Evolutionary conservation across 1,139 yeast genomes (phyloP).

Genomic region (Geotrichum cucujoidarum): DNA sequence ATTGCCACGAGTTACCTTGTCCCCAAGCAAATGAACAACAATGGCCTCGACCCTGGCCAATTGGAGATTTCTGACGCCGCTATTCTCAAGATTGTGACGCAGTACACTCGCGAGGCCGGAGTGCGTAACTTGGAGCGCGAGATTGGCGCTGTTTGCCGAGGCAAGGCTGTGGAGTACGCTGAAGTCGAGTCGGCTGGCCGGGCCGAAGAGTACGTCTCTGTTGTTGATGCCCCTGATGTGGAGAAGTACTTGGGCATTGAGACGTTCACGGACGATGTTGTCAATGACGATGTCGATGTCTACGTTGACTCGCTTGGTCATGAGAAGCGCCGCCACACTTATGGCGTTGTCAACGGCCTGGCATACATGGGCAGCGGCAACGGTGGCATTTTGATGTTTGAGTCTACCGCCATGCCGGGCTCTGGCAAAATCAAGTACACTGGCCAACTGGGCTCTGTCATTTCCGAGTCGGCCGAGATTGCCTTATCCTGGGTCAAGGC

Average conservation of each 20-base stretch:
- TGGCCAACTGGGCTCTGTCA: conserved; percentile 78
- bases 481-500: conserved; percentile 72
- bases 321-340: conserved; percentile 39
- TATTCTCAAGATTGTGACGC: conserved; percentile 57
- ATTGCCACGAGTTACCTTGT: conserved; percentile 68
- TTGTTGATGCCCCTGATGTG: conserved; percentile 34
- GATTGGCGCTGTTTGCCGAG: conserved; percentile 69
- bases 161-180: conserved; percentile 75
- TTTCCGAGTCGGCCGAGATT: conserved; percentile 76
- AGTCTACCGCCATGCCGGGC: conserved; percentile 63
- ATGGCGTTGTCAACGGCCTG: conserved; percentile 85
- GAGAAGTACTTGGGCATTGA: conserved; percentile 46
- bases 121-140: conserved; percentile 73
- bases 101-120: conserved; percentile 84
- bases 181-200: conserved; percentile 37
- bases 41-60: conserved; percentile 53
- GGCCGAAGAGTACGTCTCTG: conserved; percentile 21
- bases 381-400: conserved; percentile 78
- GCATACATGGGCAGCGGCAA: conserved; percentile 86
- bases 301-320: conserved; percentile 27
- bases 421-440: conserved; percentile 58
- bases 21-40: conserved; percentile 72
- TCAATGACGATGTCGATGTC: conserved; percentile 36
- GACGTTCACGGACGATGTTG: conserved; percentile 37
- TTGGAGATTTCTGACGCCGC: conserved; percentile 43